Evolutionary conservation across 2,329 filamentous ascomycete species (phyloP).

Genomic region (Alternaria angustiovoidea): DNA sequence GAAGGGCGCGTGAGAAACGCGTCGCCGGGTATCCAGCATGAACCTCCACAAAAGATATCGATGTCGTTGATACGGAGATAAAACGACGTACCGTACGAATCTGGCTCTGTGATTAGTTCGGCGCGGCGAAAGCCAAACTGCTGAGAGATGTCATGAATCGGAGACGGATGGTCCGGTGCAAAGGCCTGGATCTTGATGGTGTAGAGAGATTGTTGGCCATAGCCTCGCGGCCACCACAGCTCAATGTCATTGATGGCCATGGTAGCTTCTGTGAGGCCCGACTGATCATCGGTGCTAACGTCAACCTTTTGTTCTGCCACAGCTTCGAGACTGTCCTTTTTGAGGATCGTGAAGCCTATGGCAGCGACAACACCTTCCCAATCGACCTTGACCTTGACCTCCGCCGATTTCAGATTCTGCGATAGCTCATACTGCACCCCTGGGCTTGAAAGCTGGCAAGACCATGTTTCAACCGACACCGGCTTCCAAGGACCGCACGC

Average conservation of each 20-base stretch:
- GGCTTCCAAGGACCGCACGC: slow-evolving; percentile 70
- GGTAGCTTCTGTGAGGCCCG: slow-evolving; percentile 46
- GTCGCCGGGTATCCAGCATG: slow-evolving; percentile 85
- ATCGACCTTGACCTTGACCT: neutral
- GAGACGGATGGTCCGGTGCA: neutral
- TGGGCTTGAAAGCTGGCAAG: slow-evolving; percentile 70
- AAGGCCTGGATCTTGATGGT: slow-evolving; percentile 52
- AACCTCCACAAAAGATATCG: slow-evolving; percentile 81
- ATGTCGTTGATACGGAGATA: slow-evolving; percentile 80
- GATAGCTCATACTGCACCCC: slow-evolving; percentile 67
- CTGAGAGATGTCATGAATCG: slow-evolving; percentile 6
- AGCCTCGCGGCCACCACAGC: slow-evolving; percentile 80
- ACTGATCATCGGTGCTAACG: slow-evolving; percentile 17
- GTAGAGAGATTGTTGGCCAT: slow-evolving; percentile 78
- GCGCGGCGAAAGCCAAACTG: slow-evolving; percentile 67
- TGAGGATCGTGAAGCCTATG: slow-evolving; percentile 3
- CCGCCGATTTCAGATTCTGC: slow-evolving; percentile 7
- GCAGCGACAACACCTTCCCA: slow-evolving; percentile 3
- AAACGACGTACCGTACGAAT: slow-evolving; percentile 74
- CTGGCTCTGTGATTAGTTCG: slow-evolving; percentile 56
- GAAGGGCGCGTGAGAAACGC: slow-evolving; percentile 77
- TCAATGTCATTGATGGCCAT: slow-evolving; percentile 62
- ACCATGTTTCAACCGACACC: slow-evolving; percentile 74
- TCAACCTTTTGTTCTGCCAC: neutral
- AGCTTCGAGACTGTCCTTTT: neutral